These are phyloP conservation scores for Ophiostoma angusticollis DNA, from an alignment of 2,329 filamentous ascomycete species.

Conservation along the genomic window DNA sequence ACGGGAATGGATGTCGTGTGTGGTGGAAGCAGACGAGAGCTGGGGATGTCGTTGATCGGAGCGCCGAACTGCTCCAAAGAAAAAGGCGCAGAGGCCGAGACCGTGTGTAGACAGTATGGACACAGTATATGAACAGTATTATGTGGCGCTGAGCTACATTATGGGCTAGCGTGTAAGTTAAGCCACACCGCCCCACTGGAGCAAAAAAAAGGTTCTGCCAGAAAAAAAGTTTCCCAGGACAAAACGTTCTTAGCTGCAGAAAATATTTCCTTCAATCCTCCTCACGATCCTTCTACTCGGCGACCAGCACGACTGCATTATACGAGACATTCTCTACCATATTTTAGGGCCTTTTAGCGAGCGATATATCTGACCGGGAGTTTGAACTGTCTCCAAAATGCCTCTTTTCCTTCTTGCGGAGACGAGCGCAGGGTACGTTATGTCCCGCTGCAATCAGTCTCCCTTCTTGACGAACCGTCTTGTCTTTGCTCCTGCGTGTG, in stretches of 20 bases:
- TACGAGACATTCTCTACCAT: conserved; percentile 1
- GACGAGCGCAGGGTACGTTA: conserved; percentile 65
- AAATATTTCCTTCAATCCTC: too few species aligned
- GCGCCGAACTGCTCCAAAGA: background rate
- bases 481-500: conserved; percentile 1
- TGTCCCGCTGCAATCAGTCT: conserved; percentile 1
- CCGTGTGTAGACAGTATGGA: background rate
- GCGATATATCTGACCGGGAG: background rate
- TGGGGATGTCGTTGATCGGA: conserved; percentile 10
- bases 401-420: conserved; percentile 87
- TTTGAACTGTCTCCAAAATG: conserved; percentile 39
- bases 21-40: conserved; percentile 5
- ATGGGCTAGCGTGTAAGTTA: conserved; percentile 5
- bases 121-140: background rate
- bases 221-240: conserved; percentile 14
- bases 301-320: background rate
- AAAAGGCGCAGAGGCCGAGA: conserved; percentile 11
- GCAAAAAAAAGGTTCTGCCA: conserved; percentile 14
- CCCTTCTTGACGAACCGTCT: background rate
- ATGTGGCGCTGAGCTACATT: conserved; percentile 6
- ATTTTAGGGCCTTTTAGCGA: background rate
- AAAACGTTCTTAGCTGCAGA: conserved; percentile 11
- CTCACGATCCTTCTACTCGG: conserved; percentile 6
- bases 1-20: conserved; percentile 6
- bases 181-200: conserved; percentile 10